Percentiles rank a stretch among this genome's conserved stretches.
Evolutionary conservation across 306 rosid genomes (phyloP).

Genomic region (Pueraria montana): DNA sequence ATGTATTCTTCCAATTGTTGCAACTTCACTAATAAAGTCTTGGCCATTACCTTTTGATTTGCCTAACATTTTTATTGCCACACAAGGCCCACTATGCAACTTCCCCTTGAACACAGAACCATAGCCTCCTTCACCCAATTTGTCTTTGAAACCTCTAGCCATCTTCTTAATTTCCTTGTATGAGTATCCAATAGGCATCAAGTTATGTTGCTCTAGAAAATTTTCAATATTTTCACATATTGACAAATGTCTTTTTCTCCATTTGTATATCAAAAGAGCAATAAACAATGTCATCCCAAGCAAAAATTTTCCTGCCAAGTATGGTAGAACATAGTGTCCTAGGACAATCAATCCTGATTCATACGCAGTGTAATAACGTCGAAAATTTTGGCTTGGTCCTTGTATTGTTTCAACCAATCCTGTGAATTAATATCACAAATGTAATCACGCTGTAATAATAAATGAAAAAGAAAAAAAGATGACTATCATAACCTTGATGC

Average conservation of each 20-base stretch:
- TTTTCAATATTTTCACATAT: no score
- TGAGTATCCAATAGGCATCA: not conserved
- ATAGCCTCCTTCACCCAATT: not conserved
- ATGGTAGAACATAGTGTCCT: no score
- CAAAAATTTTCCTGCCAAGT: not conserved
- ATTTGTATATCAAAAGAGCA: not conserved
- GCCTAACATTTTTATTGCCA: not conserved
- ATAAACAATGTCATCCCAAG: not conserved
- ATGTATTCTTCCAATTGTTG: not conserved
- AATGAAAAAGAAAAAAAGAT: no score
- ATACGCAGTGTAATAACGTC: no score
- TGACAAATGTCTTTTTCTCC: not conserved
- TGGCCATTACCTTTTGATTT: not conserved
- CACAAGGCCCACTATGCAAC: not conserved
- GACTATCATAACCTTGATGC: no score
- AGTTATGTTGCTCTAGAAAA: not conserved
- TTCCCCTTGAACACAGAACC: not conserved
- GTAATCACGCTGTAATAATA: no score
- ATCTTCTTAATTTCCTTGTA: no score
- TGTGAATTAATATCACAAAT: no score
- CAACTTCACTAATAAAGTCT: not conserved
- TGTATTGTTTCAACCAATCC: no score
- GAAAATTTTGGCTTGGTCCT: no score
- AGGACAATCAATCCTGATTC: no score
- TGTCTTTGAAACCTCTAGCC: no score